Base-by-base conservation (phyloP, 2,329 filamentous ascomycete species). In the Didymella sp. region DNA sequence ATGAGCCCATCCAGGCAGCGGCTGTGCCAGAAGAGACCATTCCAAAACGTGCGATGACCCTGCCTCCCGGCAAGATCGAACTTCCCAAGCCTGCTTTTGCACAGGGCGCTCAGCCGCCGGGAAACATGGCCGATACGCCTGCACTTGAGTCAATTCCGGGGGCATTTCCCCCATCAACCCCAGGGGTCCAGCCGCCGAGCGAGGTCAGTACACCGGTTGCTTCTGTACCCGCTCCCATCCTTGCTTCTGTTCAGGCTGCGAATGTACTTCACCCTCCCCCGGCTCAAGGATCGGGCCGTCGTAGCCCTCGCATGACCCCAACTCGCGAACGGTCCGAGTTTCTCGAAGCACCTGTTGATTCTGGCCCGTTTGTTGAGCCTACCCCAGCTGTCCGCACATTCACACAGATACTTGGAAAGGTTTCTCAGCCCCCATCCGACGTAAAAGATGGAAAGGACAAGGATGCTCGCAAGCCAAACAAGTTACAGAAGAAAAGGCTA, bases 401-500 rank as follows among this genome's bases (percentile, higher is more conserved):
- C 43, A 75, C 74, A 6, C 73, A 75, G 47, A 77, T 77, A 31
- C 64, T 77, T 27, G 59, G 65, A 15, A 73, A 69, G 56, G 70
- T 67, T 3, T 59, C 59, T 5, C 65, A 59, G 4, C 96, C 52
- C 82, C 89, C 48, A 85, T 96, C 33, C 89, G 83, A 78, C 3
- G 76, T 80, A 33, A 88, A 88, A 60, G 87, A 84, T 67, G 76
- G 80, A n/a, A 58, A 53, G 19, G 65, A 69, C 1, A 64, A 66
- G 48, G 67, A 69, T 5, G 71, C 70, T 8, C 85, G 90, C 42
- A 89, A 89, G 72, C 91, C 92, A 0, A 97, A 96, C 70, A 96
- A 97, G 76, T 80, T 99, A 48, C 90, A 89, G 75, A 98, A 98
- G 81, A 96, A 91, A 59, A 63, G 60, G 76, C 84, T 88, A n/a